Evolutionary conservation across 805 yeast species (phyloP), one percentile per base, ranked within the genome.

Genomic region (Pichia exigua): DNA sequence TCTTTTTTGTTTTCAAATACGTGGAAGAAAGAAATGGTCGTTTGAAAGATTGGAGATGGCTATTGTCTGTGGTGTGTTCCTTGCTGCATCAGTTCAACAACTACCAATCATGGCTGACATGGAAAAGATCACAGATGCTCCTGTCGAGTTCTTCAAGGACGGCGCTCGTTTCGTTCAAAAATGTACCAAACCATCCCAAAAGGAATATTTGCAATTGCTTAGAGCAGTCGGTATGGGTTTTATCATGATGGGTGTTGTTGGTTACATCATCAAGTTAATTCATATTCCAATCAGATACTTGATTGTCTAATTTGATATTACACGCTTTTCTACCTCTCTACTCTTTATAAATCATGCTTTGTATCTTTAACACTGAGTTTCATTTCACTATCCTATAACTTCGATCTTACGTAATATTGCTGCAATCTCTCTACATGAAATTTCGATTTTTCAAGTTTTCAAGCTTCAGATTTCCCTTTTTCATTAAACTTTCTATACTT

Each of bases 221-320:
- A 86, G 94, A 72, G 97, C 97, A 49, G 98, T 92, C 49, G 98
- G 98, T 63, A 78, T 91, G 57, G 99, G 99, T 60, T 92, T 92
- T 73, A 75, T 92, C 62, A 92, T 92, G 81, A 94, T 92, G 91
- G 99, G 99, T 66, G 85, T 88, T 63, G 95, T 94, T 65, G 99
- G 99, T 53, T 92, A 90, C 73, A 87, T 84, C 65, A 94, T 94
- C 73, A 92, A 92, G 74, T 81, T 92, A 67, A 74, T 91, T 63
- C 97, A 91, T 73, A 91, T 91, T 65, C 97, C 97, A 67, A 89
- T 91, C 75, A 86, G 97, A 77, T 91, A 89, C 74, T 82, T 89
- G 75, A 88, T 91, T 73, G 97, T 90, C 61, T 90, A 76, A 76
- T 50, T 42, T 35, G 38, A 38, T 20, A 18, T n/a, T 13, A 24